Evolutionary conservation across 768 basidiomycete species (phyloP).

Genomic region (Peribolospora kevripleyi): DNA sequence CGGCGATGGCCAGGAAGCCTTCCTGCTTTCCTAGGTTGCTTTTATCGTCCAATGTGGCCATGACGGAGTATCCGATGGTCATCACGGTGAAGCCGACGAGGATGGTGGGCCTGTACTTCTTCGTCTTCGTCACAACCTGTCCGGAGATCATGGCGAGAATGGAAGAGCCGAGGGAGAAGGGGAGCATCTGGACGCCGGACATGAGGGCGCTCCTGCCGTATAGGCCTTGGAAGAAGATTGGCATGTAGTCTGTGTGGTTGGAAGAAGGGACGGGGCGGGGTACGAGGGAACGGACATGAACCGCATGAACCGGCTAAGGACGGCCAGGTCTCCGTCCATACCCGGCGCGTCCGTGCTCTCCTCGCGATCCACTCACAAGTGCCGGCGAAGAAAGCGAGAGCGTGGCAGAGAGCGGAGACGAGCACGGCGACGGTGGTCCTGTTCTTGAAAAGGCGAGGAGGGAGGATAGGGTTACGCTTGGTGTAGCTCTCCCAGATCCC

Average conservation of each 20-base stretch:
- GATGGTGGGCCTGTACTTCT: not conserved
- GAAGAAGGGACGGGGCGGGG: too few relatives aligned
- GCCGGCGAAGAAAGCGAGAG: not conserved
- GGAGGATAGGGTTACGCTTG: slow-evolving; percentile 17
- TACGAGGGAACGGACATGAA: too few relatives aligned
- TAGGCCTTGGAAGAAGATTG: not conserved
- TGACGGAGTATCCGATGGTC: not conserved
- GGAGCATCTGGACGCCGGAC: not conserved
- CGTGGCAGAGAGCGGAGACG: not conserved
- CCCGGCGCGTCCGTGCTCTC: not conserved
- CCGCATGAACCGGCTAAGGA: not conserved
- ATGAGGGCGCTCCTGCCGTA: not conserved
- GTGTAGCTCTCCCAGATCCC: slow-evolving; percentile 9
- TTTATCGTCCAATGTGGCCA: not conserved
- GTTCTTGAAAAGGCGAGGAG: slow-evolving; percentile 13
- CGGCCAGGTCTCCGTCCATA: not conserved
- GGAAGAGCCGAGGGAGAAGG: not conserved
- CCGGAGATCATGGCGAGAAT: not conserved
- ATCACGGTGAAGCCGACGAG: too few relatives aligned
- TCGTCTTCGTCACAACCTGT: not conserved
- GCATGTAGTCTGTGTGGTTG: not conserved
- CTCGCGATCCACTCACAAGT: not conserved
- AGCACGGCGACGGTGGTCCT: not conserved
- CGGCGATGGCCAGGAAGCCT: not conserved
- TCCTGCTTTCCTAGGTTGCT: not conserved